Evolutionary conservation across 1,284 basidiomycete species (phyloP), one percentile per base, ranked within the genome.

Genomic region (Cutaneotrichosporon sp.): DNA sequence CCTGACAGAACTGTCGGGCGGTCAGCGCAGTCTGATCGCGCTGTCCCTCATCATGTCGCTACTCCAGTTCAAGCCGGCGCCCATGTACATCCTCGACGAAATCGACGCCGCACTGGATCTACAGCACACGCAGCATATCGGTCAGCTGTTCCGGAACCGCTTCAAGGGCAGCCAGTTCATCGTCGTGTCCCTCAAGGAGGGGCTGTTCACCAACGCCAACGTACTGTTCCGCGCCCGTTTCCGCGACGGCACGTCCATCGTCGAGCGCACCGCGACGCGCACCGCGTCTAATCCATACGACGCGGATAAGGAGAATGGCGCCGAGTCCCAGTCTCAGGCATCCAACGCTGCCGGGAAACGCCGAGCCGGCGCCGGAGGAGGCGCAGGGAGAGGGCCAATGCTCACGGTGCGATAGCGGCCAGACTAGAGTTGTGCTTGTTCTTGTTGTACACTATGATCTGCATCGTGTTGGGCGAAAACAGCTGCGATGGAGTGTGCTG

Each of bases 11-110:
- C 80, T 98, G 47, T 93, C 90, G 64, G 96, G 96, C 59, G 96
- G 96, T 15, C 96, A 99, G 80, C 80, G 96, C 58, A 97, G 93
- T 1, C 81, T 98, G 58, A 97, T 98, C 66, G 94, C 94, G 0
- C 81, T 98, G 2, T 96, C 91, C 10, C 81, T 98, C 46, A 97
- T 98, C 79, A 94, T 98, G 92, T 88, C 93, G 0, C 81, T 98
- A 37, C 82, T 98, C 34, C 93, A 97, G 75, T 97, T 97, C 82
- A 97, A 97, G 72, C 92, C 94, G 2, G 93, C 94, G n/a, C 96
- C 92, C 0, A 94, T 98, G 90, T 97, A 98, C 75, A 97, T 98
- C 68, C 82, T 98, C 20, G 96, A 98, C 77, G 96, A 98, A 77
- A 96, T 98, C 64, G 92, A 97, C 75, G 91, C 93, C 0, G 93